Base-by-base conservation (phyloP, 2,329 filamentous ascomycete genomes). In the Aspergillus proliferans region DNA sequence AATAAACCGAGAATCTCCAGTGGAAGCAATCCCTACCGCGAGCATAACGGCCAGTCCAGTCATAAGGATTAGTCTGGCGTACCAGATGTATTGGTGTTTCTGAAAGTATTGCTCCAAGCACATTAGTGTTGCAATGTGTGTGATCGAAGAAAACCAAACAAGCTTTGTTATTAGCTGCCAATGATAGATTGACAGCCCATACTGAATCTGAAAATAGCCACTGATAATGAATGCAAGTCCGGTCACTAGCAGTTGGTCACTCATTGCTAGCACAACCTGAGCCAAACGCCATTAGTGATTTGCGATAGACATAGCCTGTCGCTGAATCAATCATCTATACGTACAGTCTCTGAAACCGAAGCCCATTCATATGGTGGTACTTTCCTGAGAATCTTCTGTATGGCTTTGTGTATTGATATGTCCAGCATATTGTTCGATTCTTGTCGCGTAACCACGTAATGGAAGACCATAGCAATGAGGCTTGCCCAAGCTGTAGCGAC, bases 141-240 rank as follows among this genome's bases (percentile, higher is more conserved):
- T 45, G 18, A 8, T 12, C 12, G 43, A 45, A 21, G 28, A 18
- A 19, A 45, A 45, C 28, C 43, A 36, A 3, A 26, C 43, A 9
- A 45, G 43, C 12, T 3, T 45, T n/a, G 28, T 45, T 33, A 45
- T 45, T 14, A 45, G 22, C 15, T 36, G 8, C 43, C 43, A 45
- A 34, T 45, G 24, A 15, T 45, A 45, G 26, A 36, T 10, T 4
- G 43, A 45, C n/a, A 45, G 9, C 5, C 43, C 28, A 21, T 15
- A 45, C 8, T 18, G 24, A 4, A 18, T 1, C 34, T 36, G 24
- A 28, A 4, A 45, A 45, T 45, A 45, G 24, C 43, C 26, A 30
- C 43, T 45, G 26, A 45, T 45, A 6, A 45, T 34, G 28, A 45
- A 33, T 19, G 43, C 14, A 18, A 45, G 43, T 5, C 43, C 43